phyloP scores from a whole-genome alignment of 2,329 filamentous ascomycete genomes.

The Ascochyta koolunga region DNA sequence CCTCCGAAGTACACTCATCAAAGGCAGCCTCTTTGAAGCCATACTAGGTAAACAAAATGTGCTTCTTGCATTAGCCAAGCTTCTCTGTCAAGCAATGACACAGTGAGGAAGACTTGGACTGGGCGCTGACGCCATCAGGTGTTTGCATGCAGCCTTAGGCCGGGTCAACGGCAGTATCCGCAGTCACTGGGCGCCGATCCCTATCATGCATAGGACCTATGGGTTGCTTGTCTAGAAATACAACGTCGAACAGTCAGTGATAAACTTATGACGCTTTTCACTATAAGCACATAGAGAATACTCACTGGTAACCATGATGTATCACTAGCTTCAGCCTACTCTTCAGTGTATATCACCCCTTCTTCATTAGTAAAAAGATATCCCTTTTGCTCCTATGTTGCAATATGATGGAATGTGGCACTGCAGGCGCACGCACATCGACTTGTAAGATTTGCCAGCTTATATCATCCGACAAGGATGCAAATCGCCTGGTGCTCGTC shows the following conservation, averaged over 20 bases:
- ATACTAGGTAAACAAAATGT: neutral
- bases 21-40: neutral
- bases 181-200: neutral
- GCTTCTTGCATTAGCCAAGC: neutral
- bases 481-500: neutral
- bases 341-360: too few species aligned
- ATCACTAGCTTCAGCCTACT: too few species aligned
- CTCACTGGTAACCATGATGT: neutral
- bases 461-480: neutral
- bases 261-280: neutral
- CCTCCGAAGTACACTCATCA: neutral
- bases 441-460: neutral
- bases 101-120: neutral
- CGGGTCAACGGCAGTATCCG: slow-evolving; percentile 1
- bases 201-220: neutral
- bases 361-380: too few species aligned
- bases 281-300: neutral
- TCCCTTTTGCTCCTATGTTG: too few species aligned
- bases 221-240: neutral
- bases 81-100: neutral
- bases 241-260: neutral
- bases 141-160: slow-evolving; percentile 2
- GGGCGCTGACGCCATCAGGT: neutral
- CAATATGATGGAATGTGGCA: neutral
- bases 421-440: neutral